Evolutionary conservation across 2,329 filamentous ascomycete genomes (phyloP), one percentile per base, ranked within the genome.

Genomic region (Trichoderma koningiopsis): DNA sequence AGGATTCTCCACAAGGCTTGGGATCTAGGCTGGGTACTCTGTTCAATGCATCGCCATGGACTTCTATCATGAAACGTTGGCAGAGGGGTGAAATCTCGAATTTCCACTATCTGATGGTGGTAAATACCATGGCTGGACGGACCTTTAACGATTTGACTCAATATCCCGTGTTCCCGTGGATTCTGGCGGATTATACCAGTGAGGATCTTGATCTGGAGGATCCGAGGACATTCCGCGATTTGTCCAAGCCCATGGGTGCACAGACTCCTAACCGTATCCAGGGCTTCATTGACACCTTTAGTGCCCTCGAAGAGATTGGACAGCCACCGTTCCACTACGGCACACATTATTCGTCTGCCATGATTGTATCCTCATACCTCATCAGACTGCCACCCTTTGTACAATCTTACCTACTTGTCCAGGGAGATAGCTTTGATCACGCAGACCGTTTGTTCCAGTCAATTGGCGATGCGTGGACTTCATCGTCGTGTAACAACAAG

Each of bases 61-160:
- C 94, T 73, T 92, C 94, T 11, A 90, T 93, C 10, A 97, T 96
- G 75, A 91, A 91, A 72, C 91, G 90, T 78, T 99, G 96, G 96
- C 87, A 96, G 70, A 91, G 90, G 77, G 96, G 96, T 14, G 96
- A 99, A 76, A 93, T 98, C 61, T 98, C 95, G 16, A 99, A 99
- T 79, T 99, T 99, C 75, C 94, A 98, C 79, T 99, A 99, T 77
- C 87, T 99, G 43, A 99, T 99, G 95, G 89, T 97, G 70, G 90
- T 99, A 76, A 99, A 99, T 77, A 98, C 96, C 0, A 93, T 99
- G 87, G 96, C 96, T 33, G 96, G 96, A 2, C 87, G 96, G 64
- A 98, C 96, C 0, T 99, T 99, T 83, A 99, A 99, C 76, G 96
- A 99, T 77, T 84, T 99, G 22, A 99, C 96, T 0, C 96, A 99